Evolutionary conservation across 2,329 filamentous ascomycete genomes (phyloP).

Genomic region (Cytospora paraplurivora): DNA sequence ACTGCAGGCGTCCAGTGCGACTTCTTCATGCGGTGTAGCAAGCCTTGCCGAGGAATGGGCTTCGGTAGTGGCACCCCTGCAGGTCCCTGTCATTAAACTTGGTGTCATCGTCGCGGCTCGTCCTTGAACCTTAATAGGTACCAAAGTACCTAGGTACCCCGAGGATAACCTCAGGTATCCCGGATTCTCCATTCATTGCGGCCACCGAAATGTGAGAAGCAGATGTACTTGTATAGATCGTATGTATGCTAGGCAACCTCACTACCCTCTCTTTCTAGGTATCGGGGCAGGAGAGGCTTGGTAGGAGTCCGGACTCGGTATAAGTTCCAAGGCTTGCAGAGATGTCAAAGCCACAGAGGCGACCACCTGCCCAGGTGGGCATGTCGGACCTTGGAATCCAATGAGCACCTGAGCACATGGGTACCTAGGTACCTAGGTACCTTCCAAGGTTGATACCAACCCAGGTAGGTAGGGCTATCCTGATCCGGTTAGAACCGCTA

Average conservation of each 20-base stretch:
- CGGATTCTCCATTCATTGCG: neutral
- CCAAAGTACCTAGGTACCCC: too few species aligned
- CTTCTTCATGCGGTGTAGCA: constrained; percentile 19
- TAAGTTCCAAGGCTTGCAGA: neutral
- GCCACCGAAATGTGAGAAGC: neutral
- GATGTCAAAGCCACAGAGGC: neutral
- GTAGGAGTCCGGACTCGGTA: neutral
- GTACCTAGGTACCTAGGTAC: neutral
- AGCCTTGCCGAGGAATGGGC: constrained; percentile 19
- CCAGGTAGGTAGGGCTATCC: neutral
- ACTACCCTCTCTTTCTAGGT: neutral
- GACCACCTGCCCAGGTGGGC: neutral
- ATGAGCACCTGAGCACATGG: neutral
- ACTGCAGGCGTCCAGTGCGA: constrained; percentile 6
- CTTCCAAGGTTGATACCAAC: neutral
- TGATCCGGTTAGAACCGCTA: neutral
- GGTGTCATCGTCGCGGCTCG: constrained; percentile 9
- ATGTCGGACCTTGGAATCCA: neutral
- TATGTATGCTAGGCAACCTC: neutral
- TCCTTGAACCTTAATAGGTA: constrained; percentile 7
- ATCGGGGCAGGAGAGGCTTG: neutral
- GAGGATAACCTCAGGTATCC: neutral
- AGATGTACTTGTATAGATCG: neutral
- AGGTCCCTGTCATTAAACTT: constrained; percentile 24
- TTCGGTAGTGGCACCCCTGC: constrained; percentile 23